These are phyloP conservation scores for Dioszegia hungarica DNA, from an alignment of 768 basidiomycete species.

Conservation along the genomic window DNA sequence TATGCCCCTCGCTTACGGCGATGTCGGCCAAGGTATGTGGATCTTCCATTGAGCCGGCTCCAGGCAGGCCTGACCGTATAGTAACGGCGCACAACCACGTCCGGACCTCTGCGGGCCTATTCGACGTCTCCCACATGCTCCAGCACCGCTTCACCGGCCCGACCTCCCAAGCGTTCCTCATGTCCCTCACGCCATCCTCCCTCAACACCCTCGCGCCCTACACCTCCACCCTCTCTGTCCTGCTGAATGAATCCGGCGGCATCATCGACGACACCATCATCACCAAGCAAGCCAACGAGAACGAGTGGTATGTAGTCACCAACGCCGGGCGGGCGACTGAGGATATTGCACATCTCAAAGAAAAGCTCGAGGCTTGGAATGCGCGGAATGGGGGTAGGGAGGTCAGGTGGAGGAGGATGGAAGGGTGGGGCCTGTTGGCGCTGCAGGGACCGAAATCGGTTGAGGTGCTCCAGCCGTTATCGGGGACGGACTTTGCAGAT, in stretches of 20 bases:
- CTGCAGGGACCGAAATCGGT: conserved; percentile 87
- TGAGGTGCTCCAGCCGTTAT: conserved; percentile 67
- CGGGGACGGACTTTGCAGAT: conserved; percentile 58
- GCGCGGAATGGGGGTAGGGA: conserved; percentile 52
- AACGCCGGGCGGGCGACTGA: conserved; percentile 82
- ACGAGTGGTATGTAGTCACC: conserved; percentile 90
- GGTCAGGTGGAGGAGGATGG: conserved; percentile 75
- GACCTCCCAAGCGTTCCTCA: conserved; percentile 72
- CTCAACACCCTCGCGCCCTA: conserved; percentile 64
- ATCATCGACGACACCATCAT: conserved; percentile 95
- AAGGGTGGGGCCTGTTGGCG: conserved; percentile 81
- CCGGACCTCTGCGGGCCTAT: conserved; percentile 73
- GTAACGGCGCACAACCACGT: conserved; percentile 89
- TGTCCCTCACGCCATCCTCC: conserved; percentile 84
- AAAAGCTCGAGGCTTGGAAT: conserved; percentile 75
- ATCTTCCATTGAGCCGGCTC: no score
- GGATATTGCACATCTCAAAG: conserved; percentile 72
- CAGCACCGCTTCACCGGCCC: conserved; percentile 79
- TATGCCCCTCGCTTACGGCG: conserved; percentile 86
- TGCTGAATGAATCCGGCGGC: conserved; percentile 82
- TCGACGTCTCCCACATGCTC: conserved; percentile 99
- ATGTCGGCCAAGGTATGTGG: conserved; percentile 67
- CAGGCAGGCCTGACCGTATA: no score
- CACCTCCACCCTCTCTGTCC: conserved; percentile 76
- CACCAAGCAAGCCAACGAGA: conserved; percentile 56